Percentiles rank a stretch among this genome's conserved stretches.
Conservation (phyloP, 305 asterid genomes). For the Ilex paraguariensis region DNA sequence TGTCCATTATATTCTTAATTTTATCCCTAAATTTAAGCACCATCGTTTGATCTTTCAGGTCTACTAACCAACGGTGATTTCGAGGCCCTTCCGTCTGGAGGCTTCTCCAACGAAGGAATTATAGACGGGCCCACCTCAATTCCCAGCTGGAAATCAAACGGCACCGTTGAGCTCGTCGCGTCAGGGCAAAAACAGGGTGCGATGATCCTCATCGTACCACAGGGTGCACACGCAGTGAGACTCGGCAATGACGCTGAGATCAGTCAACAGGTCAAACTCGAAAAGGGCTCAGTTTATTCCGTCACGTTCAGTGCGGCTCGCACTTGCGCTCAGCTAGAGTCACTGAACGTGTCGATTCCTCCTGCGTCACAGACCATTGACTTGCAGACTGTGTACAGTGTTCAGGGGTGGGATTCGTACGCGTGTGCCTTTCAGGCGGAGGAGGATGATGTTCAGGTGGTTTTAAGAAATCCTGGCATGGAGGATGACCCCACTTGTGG, state of each 20-base stretch:
- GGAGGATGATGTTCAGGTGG: slow-evolving; percentile 49
- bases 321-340: slow-evolving; percentile 94
- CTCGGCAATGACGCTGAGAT: slow-evolving; percentile 91
- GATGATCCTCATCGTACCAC: slow-evolving; percentile 86
- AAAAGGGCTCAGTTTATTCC: slow-evolving; percentile 70
- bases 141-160: slow-evolving; percentile 77
- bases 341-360: slow-evolving; percentile 77
- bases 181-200: slow-evolving; percentile 92
- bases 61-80: slow-evolving; percentile 75
- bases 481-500: slow-evolving; percentile 98
- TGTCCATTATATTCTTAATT: no score
- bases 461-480: slow-evolving; percentile 82
- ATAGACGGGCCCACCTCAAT: slow-evolving; percentile 47
- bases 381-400: slow-evolving; percentile 78
- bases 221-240: slow-evolving; percentile 72
- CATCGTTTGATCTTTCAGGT: slow-evolving; percentile 33
- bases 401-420: slow-evolving; percentile 89
- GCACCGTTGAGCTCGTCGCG: slow-evolving; percentile 78
- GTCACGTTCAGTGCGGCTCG: slow-evolving; percentile 94
- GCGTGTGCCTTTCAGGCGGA: slow-evolving; percentile 81
- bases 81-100: slow-evolving; percentile 77
- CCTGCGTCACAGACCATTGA: slow-evolving; percentile 82
- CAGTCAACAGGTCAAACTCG: slow-evolving; percentile 66
- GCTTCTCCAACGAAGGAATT: slow-evolving; percentile 40
- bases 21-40: no score